Evolutionary conservation across 176 grass and related monocot species (phyloP).

Genomic region (Aegilops bicornis): DNA sequence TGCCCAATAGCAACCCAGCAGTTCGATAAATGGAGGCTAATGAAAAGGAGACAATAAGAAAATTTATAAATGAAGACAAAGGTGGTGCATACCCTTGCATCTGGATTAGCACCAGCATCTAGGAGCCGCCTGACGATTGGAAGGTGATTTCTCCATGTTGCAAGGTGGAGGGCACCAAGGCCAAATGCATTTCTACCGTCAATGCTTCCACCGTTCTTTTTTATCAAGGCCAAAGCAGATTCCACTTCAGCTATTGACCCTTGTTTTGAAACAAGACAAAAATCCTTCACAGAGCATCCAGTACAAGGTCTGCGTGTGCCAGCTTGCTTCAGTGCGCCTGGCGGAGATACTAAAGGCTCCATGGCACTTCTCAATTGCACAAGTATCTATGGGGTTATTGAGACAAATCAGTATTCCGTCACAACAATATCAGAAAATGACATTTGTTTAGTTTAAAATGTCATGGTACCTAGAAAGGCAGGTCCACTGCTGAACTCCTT

Average conservation of each 20-base stretch:
- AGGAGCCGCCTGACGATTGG: constrained; percentile 80
- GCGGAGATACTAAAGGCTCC: constrained; percentile 58
- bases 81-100: constrained; percentile 77
- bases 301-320: constrained; percentile 59
- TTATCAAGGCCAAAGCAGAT: constrained; percentile 71
- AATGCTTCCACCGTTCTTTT: constrained; percentile 79
- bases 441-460: constrained; percentile 20
- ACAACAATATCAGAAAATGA: constrained; percentile 20
- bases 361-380: constrained; percentile 43
- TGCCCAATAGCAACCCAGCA: background rate
- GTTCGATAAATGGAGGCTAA: background rate
- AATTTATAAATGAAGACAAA: background rate
- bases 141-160: constrained; percentile 97
- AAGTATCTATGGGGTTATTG: constrained; percentile 21
- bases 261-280: constrained; percentile 80
- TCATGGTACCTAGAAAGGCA: constrained; percentile 38
- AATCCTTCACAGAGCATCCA: constrained; percentile 66
- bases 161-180: constrained; percentile 91
- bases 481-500: constrained; percentile 23
- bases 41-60: constrained; percentile 11
- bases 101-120: constrained; percentile 84
- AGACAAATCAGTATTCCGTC: constrained; percentile 30
- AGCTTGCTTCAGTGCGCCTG: constrained; percentile 60
- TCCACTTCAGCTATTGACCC: constrained; percentile 88
- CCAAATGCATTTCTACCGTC: constrained; percentile 90